Percentiles rank a stretch among this genome's conserved stretches.
Conservation (phyloP, 2,329 filamentous ascomycete species). For the Furcasterigmium sp. region DNA sequence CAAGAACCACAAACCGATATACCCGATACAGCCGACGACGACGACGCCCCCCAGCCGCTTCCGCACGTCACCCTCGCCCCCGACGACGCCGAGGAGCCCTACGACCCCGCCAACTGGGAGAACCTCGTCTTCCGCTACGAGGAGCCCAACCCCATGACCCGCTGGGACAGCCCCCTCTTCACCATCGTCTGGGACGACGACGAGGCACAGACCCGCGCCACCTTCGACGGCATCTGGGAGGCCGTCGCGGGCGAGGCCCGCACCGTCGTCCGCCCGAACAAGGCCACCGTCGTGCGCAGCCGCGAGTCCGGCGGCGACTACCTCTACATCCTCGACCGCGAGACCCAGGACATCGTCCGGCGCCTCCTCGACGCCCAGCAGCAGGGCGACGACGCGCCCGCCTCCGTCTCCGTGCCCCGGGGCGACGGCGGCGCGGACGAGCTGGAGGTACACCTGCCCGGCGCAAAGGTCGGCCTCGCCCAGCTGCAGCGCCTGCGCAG, state of each 20-base stretch:
- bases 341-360: conserved; percentile 71
- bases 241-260: conserved; percentile 58
- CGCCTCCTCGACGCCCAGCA: conserved; percentile 64
- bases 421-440: conserved; percentile 22
- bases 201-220: conserved; percentile 46
- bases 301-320: conserved; percentile 66
- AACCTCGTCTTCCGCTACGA: conserved; percentile 80
- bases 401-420: conserved; percentile 46
- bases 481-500: conserved; percentile 73
- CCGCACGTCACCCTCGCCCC: conserved; percentile 18
- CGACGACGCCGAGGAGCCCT: conserved; percentile 32
- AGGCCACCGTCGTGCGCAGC: conserved; percentile 62
- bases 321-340: conserved; percentile 72
- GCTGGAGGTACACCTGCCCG: conserved; percentile 59
- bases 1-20: too few species aligned
- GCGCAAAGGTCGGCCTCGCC: conserved; percentile 61
- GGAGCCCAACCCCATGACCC: conserved; percentile 78
- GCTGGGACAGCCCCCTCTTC: conserved; percentile 82
- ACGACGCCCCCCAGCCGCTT: conserved; percentile 17
- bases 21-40: conserved; percentile 29
- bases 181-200: conserved; percentile 73
- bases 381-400: conserved; percentile 56
- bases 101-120: conserved; percentile 61
- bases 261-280: conserved; percentile 67
- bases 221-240: conserved; percentile 69